phyloP scores from a whole-genome alignment of 2,329 filamentous ascomycete genomes.

The Bipolaris zeicola region DNA sequence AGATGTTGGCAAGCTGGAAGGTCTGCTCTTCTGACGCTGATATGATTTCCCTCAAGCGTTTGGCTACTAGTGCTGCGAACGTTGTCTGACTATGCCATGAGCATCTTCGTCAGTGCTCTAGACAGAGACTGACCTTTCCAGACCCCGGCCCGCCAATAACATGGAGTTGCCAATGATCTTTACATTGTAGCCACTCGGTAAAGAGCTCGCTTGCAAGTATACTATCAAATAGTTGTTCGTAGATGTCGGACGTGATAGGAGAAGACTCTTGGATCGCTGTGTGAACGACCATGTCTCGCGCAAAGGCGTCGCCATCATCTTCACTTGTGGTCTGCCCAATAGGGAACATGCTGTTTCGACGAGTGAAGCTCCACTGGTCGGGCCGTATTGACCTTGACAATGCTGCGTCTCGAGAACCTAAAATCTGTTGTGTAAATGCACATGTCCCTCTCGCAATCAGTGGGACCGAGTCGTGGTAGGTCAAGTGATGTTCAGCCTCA shows the following conservation, averaged over 20 bases:
- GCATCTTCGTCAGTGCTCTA: background rate
- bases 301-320: background rate
- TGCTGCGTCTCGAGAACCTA: background rate
- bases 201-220: slow-evolving; percentile 16
- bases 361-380: background rate
- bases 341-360: background rate
- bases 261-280: background rate
- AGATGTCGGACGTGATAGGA: slow-evolving; percentile 17
- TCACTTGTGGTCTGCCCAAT: background rate
- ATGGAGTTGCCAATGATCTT: slow-evolving; percentile 21
- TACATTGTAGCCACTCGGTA: slow-evolving; percentile 10
- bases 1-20: slow-evolving; percentile 3
- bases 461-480: background rate
- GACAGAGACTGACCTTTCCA: slow-evolving; percentile 19
- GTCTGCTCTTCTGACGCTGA: background rate
- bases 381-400: background rate
- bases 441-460: background rate
- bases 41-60: background rate
- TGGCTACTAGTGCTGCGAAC: slow-evolving; percentile 2
- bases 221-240: slow-evolving; percentile 17
- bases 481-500: background rate
- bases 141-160: slow-evolving; percentile 22
- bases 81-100: slow-evolving; percentile 11
- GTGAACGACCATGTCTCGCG: background rate
- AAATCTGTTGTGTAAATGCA: background rate